Percentiles rank a stretch among this genome's conserved stretches.
These are phyloP conservation scores for Amanita subjunquillea DNA, from an alignment of 768 basidiomycete genomes.

Conservation along the genomic window DNA sequence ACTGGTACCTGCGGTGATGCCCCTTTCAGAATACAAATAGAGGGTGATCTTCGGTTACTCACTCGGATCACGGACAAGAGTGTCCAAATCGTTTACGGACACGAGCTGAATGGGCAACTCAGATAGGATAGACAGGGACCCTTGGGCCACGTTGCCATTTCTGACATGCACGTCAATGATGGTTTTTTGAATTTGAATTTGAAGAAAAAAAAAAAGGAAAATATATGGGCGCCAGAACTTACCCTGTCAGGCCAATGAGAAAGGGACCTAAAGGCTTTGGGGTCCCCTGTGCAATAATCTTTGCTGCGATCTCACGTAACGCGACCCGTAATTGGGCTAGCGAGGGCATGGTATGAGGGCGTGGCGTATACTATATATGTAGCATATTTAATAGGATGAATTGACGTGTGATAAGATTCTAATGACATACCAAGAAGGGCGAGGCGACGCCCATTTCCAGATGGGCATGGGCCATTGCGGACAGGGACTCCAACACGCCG, in stretches of 20 bases:
- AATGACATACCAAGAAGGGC: conserved; percentile 62
- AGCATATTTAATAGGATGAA: too few species aligned
- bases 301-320: conserved; percentile 45
- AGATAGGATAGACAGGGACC: conserved; percentile 59
- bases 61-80: conserved; percentile 46
- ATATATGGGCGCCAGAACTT: conserved; percentile 10
- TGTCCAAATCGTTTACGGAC: conserved; percentile 41
- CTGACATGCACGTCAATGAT: conserved; percentile 23
- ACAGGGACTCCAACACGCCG: conserved; percentile 75
- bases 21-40: neutral
- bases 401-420: neutral
- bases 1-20: conserved; percentile 33
- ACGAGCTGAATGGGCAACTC: conserved; percentile 63
- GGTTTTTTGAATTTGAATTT: neutral
- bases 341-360: conserved; percentile 65
- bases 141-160: conserved; percentile 73
- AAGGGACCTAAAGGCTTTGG: conserved; percentile 64
- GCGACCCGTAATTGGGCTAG: conserved; percentile 40
- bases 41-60: neutral
- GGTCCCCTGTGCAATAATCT: conserved; percentile 46
- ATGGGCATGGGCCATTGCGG: conserved; percentile 68
- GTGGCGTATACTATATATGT: conserved; percentile 52
- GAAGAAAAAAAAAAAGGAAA: neutral
- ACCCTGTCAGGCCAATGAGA: conserved; percentile 81
- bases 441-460: conserved; percentile 72